Evolutionary conservation across 23 red algal species (phyloP).

Genomic region (Agarophyton chilense): DNA sequence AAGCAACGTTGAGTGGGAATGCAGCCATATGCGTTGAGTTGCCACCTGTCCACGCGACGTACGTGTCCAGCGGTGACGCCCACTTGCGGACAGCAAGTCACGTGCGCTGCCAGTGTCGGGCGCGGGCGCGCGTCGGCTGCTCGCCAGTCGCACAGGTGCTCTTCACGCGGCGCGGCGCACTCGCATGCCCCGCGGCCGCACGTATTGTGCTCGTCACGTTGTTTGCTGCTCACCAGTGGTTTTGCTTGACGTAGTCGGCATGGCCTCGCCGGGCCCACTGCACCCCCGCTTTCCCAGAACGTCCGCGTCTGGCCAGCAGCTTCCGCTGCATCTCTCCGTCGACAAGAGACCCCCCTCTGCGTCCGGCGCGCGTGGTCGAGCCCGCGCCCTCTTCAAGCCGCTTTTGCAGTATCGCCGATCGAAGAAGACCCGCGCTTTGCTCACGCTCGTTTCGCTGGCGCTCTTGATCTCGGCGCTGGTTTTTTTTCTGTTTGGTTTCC

Average conservation of each 20-base stretch:
- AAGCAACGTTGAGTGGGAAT: too few relatives aligned
- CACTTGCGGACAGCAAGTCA: background rate
- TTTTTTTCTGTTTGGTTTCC: background rate
- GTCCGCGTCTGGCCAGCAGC: background rate
- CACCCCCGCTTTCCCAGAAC: background rate
- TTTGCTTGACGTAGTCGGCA: background rate
- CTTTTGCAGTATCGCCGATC: constrained; percentile 14
- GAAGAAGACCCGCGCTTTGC: background rate
- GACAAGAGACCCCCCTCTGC: background rate
- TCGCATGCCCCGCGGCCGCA: too few relatives aligned
- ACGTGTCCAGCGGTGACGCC: background rate
- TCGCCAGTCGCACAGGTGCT: background rate
- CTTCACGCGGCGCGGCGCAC: background rate
- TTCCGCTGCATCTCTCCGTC: background rate
- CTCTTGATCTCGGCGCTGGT: background rate
- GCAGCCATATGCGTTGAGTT: too few relatives aligned
- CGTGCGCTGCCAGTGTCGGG: background rate
- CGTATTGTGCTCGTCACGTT: too few relatives aligned
- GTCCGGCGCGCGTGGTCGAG: background rate
- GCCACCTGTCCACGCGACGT: too few relatives aligned
- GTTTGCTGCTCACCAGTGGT: background rate
- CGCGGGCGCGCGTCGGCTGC: background rate
- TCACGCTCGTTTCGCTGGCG: background rate
- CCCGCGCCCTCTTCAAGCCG: background rate
- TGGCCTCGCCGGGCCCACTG: background rate